Percentiles rank a stretch among this genome's conserved stretches.
These are phyloP conservation scores for Williopsis jadinii DNA, from an alignment of 1,139 yeast species.

Conservation along the genomic window DNA sequence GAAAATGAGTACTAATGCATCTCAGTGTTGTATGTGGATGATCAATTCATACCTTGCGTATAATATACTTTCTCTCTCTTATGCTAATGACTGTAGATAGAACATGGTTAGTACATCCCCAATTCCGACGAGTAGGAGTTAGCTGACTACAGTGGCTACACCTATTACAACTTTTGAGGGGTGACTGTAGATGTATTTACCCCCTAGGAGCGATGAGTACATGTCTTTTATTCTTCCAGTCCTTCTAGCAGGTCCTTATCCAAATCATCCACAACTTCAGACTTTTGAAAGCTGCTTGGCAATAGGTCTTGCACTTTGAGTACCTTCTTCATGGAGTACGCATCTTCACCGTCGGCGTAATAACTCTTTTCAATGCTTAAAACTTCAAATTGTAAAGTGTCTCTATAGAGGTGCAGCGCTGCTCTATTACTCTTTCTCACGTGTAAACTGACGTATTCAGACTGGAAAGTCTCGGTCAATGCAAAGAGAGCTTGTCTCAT, in stretches of 20 bases:
- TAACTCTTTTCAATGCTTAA: conserved; percentile 77
- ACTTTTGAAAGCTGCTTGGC: conserved; percentile 48
- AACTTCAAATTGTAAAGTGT: conserved; percentile 77
- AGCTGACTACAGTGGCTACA: too few species aligned
- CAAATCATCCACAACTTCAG: conserved; percentile 45
- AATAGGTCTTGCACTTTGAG: conserved; percentile 51
- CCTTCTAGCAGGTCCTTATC: conserved; percentile 31
- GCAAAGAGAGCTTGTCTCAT: conserved; percentile 84
- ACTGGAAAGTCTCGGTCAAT: conserved; percentile 74
- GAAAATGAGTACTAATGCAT: conserved; percentile 3
- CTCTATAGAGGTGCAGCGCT: conserved; percentile 86
- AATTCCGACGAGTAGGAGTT: too few species aligned
- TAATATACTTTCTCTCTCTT: neutral
- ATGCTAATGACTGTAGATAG: neutral
- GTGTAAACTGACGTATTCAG: conserved; percentile 82
- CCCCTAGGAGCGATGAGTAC: neutral
- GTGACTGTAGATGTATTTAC: too few species aligned
- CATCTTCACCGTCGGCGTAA: conserved; percentile 97
- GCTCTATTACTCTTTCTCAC: conserved; percentile 93
- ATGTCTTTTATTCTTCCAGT: conserved; percentile 23
- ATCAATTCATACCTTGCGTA: neutral
- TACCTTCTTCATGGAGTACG: conserved; percentile 86
- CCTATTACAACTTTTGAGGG: too few species aligned
- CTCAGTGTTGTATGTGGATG: neutral
- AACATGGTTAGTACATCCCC: neutral